phyloP scores from a whole-genome alignment of 768 basidiomycete species.

The Chlorophyllum brunneum region DNA sequence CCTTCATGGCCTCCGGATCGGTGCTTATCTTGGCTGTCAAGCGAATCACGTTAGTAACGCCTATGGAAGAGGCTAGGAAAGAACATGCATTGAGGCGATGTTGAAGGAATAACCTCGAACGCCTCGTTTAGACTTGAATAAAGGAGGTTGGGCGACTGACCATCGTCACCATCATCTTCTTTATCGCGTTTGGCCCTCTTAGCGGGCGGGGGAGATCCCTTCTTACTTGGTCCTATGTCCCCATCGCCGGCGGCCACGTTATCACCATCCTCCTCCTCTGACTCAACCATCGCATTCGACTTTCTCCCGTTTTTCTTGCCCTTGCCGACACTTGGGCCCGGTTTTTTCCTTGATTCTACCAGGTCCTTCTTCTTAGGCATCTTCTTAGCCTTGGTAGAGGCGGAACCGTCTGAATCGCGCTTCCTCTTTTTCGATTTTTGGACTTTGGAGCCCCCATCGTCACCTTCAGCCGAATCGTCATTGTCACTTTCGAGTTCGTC shows the following conservation, averaged over 20 bases:
- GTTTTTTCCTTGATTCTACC: conserved; percentile 26
- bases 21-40: conserved; percentile 46
- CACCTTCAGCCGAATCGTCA: conserved; percentile 3
- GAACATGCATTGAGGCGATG: neutral
- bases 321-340: conserved; percentile 25
- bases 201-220: conserved; percentile 58
- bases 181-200: conserved; percentile 63
- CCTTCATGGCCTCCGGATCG: conserved; percentile 64
- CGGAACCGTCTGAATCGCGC: conserved; percentile 45
- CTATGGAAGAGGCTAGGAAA: neutral
- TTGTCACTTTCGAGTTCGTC: conserved; percentile 47
- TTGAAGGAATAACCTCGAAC: neutral
- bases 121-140: neutral
- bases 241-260: conserved; percentile 36
- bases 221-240: conserved; percentile 49
- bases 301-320: conserved; percentile 56
- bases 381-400: conserved; percentile 38
- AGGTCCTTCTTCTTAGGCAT: conserved; percentile 35
- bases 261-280: conserved; percentile 55
- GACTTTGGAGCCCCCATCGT: conserved; percentile 30
- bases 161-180: conserved; percentile 58
- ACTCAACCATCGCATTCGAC: conserved; percentile 57
- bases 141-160: conserved; percentile 32
- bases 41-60: neutral
- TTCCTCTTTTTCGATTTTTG: conserved; percentile 47